Evolutionary conservation across 2,329 filamentous ascomycete species (phyloP), one percentile per base, ranked within the genome.

Genomic region (Aspergillus bombycis): DNA sequence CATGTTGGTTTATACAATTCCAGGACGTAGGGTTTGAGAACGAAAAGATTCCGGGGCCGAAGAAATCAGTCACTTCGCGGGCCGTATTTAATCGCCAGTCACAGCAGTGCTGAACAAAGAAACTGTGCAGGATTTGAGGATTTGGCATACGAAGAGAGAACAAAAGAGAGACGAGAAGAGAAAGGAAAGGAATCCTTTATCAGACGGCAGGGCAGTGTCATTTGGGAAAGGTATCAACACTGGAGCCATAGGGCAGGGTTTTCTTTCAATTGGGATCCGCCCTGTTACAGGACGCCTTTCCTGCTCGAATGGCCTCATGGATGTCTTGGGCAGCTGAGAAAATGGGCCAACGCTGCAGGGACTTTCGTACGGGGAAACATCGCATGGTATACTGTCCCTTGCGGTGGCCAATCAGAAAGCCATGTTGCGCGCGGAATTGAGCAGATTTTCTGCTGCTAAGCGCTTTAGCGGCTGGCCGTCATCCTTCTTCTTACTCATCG

Each of bases 361-460:
- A 50, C 3, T 14, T 8, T 10, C 19, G 26, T 28, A 45, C n/a
- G 7, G 14, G 14, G 34, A n/a, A 55, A 55, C 52, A 38, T 55
- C 9, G 21, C 57, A 58, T 50, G 12, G 10, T 34, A 30, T 38
- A 34, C 56, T 38, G 16, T 12, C 28, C 45, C 45, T 52, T 3
- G 54, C 10, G 7, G 14, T 7, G 43, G 43, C 56, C 56, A 58
- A 58, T 54, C 52, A 41, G 43, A 10, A 19, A 5, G 16, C 11
- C 4, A 34, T n/a, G 43, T 11, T 23, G 36, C 58, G 70, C 64
- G 70, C 60, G 60, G 23, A 62, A 65, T 70, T 72, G 69, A 72
- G 70, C 70, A 69, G 50, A 72, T 70, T 70, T 56, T 26, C 32
- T 62, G 59, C 60, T 57, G 59, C 61, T 63, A 64, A 60, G 28